Evolutionary conservation across 169 alveolate species (phyloP).

Genomic region (Eimeria nieschulzi): DNA sequence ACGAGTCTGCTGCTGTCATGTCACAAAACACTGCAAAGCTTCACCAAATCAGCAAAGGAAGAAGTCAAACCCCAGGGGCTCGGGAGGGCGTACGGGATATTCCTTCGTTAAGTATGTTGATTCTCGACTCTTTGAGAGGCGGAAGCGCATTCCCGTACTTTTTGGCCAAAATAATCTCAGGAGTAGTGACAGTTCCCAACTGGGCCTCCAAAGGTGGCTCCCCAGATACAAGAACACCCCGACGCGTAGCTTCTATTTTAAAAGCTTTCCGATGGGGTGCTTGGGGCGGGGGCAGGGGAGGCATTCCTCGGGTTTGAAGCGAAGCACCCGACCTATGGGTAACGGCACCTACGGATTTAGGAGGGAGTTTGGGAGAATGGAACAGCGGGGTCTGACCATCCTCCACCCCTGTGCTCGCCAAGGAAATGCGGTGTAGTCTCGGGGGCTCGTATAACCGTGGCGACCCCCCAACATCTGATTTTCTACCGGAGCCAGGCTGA

Average conservation of each 20-base stretch:
- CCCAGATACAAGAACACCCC: constrained; percentile 31
- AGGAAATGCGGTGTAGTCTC: constrained; percentile 37
- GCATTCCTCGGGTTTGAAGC: background rate
- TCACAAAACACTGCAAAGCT: too few species aligned
- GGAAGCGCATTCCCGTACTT: constrained; percentile 27
- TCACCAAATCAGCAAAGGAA: too few species aligned
- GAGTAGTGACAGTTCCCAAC: constrained; percentile 24
- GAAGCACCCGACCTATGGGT: too few species aligned
- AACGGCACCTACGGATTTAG: background rate
- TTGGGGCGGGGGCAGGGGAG: background rate
- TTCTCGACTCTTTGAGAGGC: constrained; percentile 4
- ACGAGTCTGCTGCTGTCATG: too few species aligned
- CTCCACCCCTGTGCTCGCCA: constrained; percentile 54
- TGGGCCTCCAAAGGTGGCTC: constrained; percentile 4
- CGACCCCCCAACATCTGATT: constrained; percentile 4
- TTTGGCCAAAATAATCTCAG: constrained; percentile 38
- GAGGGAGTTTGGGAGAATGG: constrained; percentile 35
- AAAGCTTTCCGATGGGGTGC: background rate
- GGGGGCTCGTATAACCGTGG: constrained; percentile 32
- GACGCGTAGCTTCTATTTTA: constrained; percentile 15
- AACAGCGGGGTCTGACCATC: constrained; percentile 17
- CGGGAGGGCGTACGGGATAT: background rate
- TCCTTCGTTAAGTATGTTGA: constrained; percentile 30
- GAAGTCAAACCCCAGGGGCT: too few species aligned
- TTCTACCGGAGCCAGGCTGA: too few species aligned